Evolutionary conservation across 768 basidiomycete species (phyloP).

Genomic region (Roridomyces roridus): DNA sequence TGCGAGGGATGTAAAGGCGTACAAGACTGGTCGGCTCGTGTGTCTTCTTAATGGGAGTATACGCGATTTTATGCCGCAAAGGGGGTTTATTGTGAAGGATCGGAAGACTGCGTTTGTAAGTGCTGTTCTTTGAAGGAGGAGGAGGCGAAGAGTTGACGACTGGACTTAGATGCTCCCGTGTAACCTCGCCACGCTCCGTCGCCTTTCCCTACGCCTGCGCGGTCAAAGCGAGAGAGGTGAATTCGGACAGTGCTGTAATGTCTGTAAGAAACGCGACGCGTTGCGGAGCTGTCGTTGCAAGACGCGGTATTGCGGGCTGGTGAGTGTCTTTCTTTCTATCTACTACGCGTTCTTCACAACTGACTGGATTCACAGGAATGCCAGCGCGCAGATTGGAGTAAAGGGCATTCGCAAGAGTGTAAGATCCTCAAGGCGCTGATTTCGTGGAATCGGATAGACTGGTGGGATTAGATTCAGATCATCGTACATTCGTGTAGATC

Average conservation of each 20-base stretch:
- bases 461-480: constrained; percentile 1
- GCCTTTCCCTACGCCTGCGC: not conserved
- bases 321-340: not conserved
- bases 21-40: not conserved
- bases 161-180: constrained; percentile 10
- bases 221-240: constrained; percentile 13
- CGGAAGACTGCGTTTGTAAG: not conserved
- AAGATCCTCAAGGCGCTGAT: constrained; percentile 5
- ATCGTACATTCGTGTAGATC: too few species aligned
- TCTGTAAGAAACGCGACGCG: not conserved
- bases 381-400: constrained; percentile 16
- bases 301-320: constrained; percentile 17
- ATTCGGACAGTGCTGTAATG: constrained; percentile 9
- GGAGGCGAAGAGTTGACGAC: too few species aligned
- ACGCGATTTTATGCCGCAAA: not conserved
- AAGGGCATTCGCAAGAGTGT: constrained; percentile 11
- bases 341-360: not conserved
- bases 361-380: not conserved
- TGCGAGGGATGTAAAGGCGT: not conserved
- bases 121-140: not conserved
- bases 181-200: constrained; percentile 2
- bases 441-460: constrained; percentile 16
- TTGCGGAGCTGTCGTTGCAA: constrained; percentile 6
- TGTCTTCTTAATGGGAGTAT: constrained; percentile 4
- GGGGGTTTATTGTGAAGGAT: constrained; percentile 9